phyloP scores from a whole-genome alignment of 352 stramenopile species.

The Phytophthora macrochlamydospora region DNA sequence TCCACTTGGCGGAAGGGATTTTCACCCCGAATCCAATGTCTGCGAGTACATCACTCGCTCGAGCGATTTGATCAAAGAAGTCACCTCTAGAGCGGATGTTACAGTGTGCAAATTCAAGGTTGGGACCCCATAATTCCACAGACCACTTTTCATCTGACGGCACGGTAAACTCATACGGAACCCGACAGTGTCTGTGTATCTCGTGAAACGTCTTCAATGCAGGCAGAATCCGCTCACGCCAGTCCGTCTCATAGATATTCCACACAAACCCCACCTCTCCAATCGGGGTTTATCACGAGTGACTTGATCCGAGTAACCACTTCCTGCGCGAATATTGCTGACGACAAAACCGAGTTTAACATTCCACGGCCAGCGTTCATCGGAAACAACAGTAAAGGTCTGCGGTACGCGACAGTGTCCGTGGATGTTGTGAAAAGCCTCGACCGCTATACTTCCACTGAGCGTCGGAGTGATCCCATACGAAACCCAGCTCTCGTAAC shows the following conservation, averaged over 20 bases:
- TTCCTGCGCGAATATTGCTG: conserved; percentile 14
- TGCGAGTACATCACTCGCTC: conserved; percentile 10
- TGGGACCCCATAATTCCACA: not conserved
- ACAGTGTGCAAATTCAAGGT: conserved; percentile 3
- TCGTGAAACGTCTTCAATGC: conserved; percentile 3
- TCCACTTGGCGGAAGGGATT: conserved; percentile 12
- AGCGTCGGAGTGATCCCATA: too few relatives aligned
- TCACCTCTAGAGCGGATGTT: not conserved
- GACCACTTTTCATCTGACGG: conserved; percentile 7
- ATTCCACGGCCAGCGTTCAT: not conserved
- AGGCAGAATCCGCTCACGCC: conserved; percentile 12
- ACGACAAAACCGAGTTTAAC: conserved; percentile 6
- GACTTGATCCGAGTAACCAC: conserved; percentile 8
- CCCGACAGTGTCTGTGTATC: not conserved
- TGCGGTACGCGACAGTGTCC: not conserved
- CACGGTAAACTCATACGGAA: conserved; percentile 10
- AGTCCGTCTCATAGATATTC: conserved; percentile 9
- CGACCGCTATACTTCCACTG: not conserved
- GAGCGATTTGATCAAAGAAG: conserved; percentile 11
- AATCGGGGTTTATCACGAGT: conserved; percentile 6
- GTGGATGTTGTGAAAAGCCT: conserved; percentile 14
- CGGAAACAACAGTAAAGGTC: not conserved
- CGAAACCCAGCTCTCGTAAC: not conserved
- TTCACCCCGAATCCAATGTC: conserved; percentile 1
- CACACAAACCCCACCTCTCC: conserved; percentile 19